Percentiles rank a stretch among this genome's conserved stretches.
Evolutionary conservation across 2,329 filamentous ascomycete genomes (phyloP).

Genomic region (Neurospora sp.): DNA sequence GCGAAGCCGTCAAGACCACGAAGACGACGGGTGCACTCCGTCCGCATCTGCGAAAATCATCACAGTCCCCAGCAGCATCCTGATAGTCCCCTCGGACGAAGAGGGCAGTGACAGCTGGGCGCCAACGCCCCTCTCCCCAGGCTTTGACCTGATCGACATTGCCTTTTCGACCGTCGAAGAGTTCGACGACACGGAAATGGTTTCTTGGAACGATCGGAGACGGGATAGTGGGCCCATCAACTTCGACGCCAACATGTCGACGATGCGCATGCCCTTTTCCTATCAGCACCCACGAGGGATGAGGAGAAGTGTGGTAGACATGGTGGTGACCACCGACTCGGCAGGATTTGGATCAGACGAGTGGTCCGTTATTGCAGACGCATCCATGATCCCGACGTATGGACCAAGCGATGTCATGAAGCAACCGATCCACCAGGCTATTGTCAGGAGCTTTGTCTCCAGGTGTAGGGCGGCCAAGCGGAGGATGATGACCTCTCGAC

Average conservation of each 20-base stretch:
- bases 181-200: background rate
- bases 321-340: background rate
- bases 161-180: background rate
- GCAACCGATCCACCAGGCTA: slow-evolving; percentile 5
- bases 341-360: background rate
- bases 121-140: background rate
- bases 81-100: background rate
- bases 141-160: background rate
- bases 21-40: background rate
- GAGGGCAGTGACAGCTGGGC: background rate
- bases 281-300: background rate
- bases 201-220: background rate
- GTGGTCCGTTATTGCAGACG: slow-evolving; percentile 12
- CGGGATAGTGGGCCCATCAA: background rate
- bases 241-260: slow-evolving; percentile 5
- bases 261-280: slow-evolving; percentile 13
- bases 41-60: background rate
- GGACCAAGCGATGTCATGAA: slow-evolving; percentile 9
- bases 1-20: background rate
- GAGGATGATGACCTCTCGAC: slow-evolving; percentile 5
- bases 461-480: slow-evolving; percentile 9
- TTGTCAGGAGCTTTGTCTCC: slow-evolving; percentile 7
- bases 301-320: background rate
- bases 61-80: background rate
- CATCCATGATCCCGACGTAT: slow-evolving; percentile 15